Evolutionary conservation across 2,329 filamentous ascomycete genomes (phyloP).

Genomic region (Nothopassalora personata): DNA sequence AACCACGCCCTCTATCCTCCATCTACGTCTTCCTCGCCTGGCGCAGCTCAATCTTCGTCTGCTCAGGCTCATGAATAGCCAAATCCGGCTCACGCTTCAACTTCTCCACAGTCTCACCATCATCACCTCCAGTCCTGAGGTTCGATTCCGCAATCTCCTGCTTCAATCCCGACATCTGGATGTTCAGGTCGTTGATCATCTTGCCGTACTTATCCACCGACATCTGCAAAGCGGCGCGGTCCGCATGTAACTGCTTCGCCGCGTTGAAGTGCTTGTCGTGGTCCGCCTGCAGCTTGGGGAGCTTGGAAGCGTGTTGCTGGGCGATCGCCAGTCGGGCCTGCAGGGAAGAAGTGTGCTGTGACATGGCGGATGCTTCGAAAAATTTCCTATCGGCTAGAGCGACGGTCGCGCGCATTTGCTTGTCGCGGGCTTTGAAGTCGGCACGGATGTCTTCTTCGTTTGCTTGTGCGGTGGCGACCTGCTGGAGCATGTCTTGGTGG

Average conservation of each 20-base stretch:
- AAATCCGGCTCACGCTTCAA: background rate
- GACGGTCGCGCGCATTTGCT: background rate
- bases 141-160: background rate
- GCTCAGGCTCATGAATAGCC: background rate
- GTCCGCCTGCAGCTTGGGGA: background rate
- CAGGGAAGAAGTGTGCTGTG: background rate
- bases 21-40: background rate
- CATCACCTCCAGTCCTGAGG: background rate
- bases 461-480: background rate
- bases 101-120: background rate
- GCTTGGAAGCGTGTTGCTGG: background rate
- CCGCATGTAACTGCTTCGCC: background rate
- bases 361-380: background rate
- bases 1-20: too few relatives aligned
- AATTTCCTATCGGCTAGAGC: background rate
- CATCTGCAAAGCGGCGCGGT: background rate
- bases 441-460: background rate
- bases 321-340: background rate
- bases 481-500: background rate
- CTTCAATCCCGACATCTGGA: background rate
- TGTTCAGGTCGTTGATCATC: background rate
- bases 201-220: background rate
- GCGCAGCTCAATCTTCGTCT: background rate
- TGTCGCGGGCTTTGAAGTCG: background rate
- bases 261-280: background rate